phyloP scores from a whole-genome alignment of 2,329 filamentous ascomycete species.

The Neonectria faginata region DNA sequence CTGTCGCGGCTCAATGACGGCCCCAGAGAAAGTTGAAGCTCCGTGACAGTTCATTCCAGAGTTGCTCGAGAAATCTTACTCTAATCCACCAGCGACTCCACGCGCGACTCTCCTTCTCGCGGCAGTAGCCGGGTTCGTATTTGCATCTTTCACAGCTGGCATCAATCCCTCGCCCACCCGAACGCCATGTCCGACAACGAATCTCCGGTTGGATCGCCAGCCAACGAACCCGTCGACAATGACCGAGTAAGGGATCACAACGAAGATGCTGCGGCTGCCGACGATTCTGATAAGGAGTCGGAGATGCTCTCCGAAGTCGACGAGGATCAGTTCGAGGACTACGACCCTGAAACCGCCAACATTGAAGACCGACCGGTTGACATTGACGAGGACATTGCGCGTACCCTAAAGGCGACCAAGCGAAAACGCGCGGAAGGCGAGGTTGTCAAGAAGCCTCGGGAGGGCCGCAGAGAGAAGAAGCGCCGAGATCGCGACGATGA shows the following conservation, averaged over 20 bases:
- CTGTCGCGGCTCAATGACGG: constrained; percentile 33
- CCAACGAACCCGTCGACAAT: constrained; percentile 53
- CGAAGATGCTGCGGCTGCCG: constrained; percentile 45
- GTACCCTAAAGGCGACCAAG: constrained; percentile 73
- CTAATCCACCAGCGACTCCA: neutral
- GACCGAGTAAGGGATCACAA: constrained; percentile 54
- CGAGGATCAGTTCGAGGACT: constrained; percentile 76
- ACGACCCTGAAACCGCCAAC: constrained; percentile 72
- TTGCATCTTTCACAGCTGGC: neutral
- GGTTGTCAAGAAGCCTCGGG: constrained; percentile 78
- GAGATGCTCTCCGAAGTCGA: constrained; percentile 76
- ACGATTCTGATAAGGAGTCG: constrained; percentile 65
- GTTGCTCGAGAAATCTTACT: constrained; percentile 9
- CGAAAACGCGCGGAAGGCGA: constrained; percentile 73
- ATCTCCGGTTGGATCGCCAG: constrained; percentile 55
- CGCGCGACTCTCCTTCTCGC: neutral
- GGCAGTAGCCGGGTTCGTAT: neutral
- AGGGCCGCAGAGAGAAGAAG: constrained; percentile 78
- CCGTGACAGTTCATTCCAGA: constrained; percentile 8
- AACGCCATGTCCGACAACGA: constrained; percentile 60
- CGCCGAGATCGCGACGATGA: constrained; percentile 62
- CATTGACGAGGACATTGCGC: constrained; percentile 74
- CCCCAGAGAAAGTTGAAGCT: constrained; percentile 33
- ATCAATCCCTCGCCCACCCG: constrained; percentile 10
- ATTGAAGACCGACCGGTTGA: constrained; percentile 73